Base-by-base conservation (phyloP, 306 rosid genomes). In the Oxytropis ochrocephala region DNA sequence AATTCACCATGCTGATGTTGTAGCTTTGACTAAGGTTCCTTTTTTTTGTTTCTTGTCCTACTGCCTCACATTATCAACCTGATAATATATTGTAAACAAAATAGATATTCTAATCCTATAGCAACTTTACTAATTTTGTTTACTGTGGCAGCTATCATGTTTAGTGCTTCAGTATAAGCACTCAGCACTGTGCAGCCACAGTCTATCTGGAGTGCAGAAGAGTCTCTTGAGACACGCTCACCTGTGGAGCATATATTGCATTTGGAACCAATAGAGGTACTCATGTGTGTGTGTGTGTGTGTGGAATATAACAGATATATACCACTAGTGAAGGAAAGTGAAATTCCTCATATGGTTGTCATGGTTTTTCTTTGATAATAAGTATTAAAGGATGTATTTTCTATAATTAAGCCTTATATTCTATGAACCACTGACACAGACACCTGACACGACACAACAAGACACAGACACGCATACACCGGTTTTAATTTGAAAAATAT, bases 181-280 rank as follows among this genome's bases (percentile, higher is more conserved):
- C 73, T 85, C 71, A 19, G 18, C 74, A 66, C 77, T 94, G 81
- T 80, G 82, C 89, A 78, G 79, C 70, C 97, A 11, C 84, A 85
- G 9, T 94, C n/a, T n/a, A n/a, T n/a, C n/a, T n/a, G n/a, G n/a
- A n/a, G n/a, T n/a, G n/a, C n/a, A n/a, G n/a, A n/a, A 48, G 64
- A 81, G 57, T 53, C 89, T 63, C 79, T 9, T 6, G 97, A 85
- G 55, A 68, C 87, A 30, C 84, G 94, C 88, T 87, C 98, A 13
- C 85, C 63, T 50, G 88, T 94, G 59, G 98, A 94, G 80, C 83
- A 81, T 51, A 94, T 94, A 85, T 77, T 94, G 82, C 98, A 85
- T 66, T 74, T 94, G 85, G 88, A 88, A 17, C 98, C 97, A 70
- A 80, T 90, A 75, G 97, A 94, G 89, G 98, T 86, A 41, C 75